Evolutionary conservation across 306 rosid species (phyloP).

Genomic region (Glycine latifolia): DNA sequence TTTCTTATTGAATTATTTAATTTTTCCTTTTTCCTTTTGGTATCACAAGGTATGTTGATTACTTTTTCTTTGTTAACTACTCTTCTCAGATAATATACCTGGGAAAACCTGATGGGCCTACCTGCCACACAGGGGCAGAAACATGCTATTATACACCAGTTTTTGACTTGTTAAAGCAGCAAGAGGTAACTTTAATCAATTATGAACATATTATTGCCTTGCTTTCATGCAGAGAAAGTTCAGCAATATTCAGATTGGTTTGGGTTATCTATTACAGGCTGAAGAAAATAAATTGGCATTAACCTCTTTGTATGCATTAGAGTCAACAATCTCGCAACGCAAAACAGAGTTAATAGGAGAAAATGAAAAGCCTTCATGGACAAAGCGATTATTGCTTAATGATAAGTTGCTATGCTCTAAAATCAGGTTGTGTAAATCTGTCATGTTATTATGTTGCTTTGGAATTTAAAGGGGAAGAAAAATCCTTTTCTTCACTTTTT

Average conservation of each 20-base stretch:
- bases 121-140: slow-evolving; percentile 91
- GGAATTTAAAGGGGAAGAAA: background rate
- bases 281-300: slow-evolving; percentile 64
- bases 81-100: slow-evolving; percentile 83
- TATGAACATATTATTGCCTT: slow-evolving; percentile 3
- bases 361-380: slow-evolving; percentile 79
- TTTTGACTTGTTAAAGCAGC: slow-evolving; percentile 57
- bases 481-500: background rate
- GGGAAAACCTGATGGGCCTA: slow-evolving; percentile 95
- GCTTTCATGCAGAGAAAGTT: background rate
- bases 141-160: slow-evolving; percentile 84
- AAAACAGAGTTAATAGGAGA: slow-evolving; percentile 66
- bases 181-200: slow-evolving; percentile 59
- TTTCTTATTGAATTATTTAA: slow-evolving; percentile 3
- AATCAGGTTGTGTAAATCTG: slow-evolving; percentile 62
- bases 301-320: slow-evolving; percentile 72
- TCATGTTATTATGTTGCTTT: slow-evolving; percentile 30
- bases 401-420: slow-evolving; percentile 78
- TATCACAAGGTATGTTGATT: slow-evolving; percentile 14
- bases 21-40: background rate
- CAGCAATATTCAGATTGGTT: slow-evolving; percentile 34
- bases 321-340: slow-evolving; percentile 73
- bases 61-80: slow-evolving; percentile 1
- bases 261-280: slow-evolving; percentile 53
- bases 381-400: slow-evolving; percentile 68